Conservation (phyloP, 176 grass and related monocot genomes). For the Oryza nivara region DNA sequence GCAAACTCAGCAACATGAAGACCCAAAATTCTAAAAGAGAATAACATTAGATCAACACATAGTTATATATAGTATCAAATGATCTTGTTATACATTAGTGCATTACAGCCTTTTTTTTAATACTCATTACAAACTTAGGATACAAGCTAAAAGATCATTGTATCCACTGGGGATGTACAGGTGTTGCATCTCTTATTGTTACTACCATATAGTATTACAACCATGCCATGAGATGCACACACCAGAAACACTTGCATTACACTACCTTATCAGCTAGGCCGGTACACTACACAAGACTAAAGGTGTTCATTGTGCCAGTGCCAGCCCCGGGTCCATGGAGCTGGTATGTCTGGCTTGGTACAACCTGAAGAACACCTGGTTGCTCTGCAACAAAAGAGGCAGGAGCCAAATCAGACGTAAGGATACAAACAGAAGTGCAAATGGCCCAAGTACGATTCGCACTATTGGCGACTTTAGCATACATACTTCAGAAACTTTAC, state of each 20-base stretch:
- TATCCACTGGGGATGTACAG: neutral
- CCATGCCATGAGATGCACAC: constrained; percentile 22
- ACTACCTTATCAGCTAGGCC: neutral
- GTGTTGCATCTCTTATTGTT: constrained; percentile 42
- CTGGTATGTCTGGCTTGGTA: constrained; percentile 58
- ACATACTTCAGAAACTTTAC: neutral
- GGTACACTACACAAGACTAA: constrained; percentile 42
- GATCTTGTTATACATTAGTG: neutral
- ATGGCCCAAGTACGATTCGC: neutral
- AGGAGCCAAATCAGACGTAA: neutral
- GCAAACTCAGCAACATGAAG: neutral
- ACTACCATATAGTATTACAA: neutral
- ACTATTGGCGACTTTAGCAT: neutral
- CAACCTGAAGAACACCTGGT: constrained; percentile 83
- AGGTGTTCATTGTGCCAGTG: neutral
- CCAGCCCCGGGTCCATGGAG: constrained; percentile 58
- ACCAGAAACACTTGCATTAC: constrained; percentile 11
- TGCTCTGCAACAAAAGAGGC: constrained; percentile 54
- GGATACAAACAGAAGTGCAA: neutral
- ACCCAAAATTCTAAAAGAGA: neutral
- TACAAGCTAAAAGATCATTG: constrained; percentile 3
- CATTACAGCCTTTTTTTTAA: constrained; percentile 11
- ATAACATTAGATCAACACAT: neutral
- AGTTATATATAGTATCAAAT: constrained; percentile 4
- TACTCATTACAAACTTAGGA: constrained; percentile 15